Evolutionary conservation across 306 rosid genomes (phyloP), one percentile per base, ranked within the genome.

Genomic region (Quercus berberidifolia): DNA sequence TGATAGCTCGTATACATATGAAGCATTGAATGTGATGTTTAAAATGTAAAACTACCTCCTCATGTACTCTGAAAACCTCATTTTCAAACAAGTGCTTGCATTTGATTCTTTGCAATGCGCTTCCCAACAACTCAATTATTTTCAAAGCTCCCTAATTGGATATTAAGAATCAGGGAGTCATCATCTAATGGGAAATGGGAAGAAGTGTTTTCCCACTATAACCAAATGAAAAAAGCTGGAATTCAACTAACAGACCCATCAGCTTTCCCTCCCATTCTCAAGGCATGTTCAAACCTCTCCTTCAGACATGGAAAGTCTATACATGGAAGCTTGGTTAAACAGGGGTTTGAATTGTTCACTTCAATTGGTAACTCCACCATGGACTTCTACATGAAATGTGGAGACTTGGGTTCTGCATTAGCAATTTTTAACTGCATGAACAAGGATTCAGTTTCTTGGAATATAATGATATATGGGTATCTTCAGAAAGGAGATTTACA

Each of bases 371-470:
- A 88, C 58, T 85, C 91, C 71, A 43, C 82, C 3, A 73, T 88
- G 15, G 87, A 85, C 55, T 83, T 85, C 11, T 88, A 88, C 74
- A 52, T 74, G 73, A 88, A 88, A 78, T 73, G 55, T n/a, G 79
- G 82, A 7, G 77, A 76, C 25, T 31, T 79, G 59, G 72, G 75
- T 79, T 82, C 83, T 76, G 87, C 89, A 10, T 60, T 69, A 13
- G n/a, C n/a, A 20, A 79, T 81, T 64, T 88, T 85, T 14, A 56
- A 73, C 26, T 59, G 76, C 68, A 63, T 73, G 81, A 49, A 23
- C 67, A 80, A 75, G 65, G 89, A 88, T 63, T 79, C 83, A 14
- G 79, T 88, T 35, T 83, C 89, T 77, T 85, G 89, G 91, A 88
- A 88, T 65, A 81, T 85, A 46, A 74, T 85, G 78, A 80, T 81